Conservation (phyloP, 2,329 filamentous ascomycete genomes). For the Cladosporium cucumerinum region DNA sequence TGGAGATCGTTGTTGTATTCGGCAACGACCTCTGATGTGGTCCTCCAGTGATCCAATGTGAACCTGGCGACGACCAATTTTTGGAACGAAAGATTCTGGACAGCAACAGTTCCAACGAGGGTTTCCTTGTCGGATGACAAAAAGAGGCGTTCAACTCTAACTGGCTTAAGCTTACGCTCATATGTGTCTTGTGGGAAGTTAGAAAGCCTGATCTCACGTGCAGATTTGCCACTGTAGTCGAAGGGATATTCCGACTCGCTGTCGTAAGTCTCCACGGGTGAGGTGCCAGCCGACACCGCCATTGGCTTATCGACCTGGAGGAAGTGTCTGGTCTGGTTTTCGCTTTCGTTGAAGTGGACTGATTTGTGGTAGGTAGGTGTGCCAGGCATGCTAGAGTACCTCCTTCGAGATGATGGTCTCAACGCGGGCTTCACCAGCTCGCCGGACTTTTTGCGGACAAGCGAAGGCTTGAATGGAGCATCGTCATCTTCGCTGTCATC, state of each 20-base stretch:
- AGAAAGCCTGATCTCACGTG: constrained; percentile 82
- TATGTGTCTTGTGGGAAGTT: constrained; percentile 74
- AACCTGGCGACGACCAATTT: constrained; percentile 90
- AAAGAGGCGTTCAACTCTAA: constrained; percentile 82
- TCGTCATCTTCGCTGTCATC: constrained; percentile 55
- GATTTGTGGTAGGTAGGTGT: constrained; percentile 94
- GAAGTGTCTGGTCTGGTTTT: constrained; percentile 95
- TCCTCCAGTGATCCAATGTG: constrained; percentile 98
- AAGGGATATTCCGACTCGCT: constrained; percentile 91
- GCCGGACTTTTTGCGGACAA: constrained; percentile 97
- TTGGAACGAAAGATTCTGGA: constrained; percentile 84
- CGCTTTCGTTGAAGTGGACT: constrained; percentile 96
- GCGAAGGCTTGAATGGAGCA: constrained; percentile 65
- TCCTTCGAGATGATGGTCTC: constrained; percentile 70
- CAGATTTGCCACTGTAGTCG: constrained; percentile 56
- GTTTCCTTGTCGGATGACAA: constrained; percentile 84
- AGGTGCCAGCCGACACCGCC: constrained; percentile 93
- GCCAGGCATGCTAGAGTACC: constrained; percentile 94
- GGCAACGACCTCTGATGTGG: constrained; percentile 88
- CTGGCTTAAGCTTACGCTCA: constrained; percentile 61
- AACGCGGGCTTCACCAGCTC: constrained; percentile 92
- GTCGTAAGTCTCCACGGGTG: constrained; percentile 83
- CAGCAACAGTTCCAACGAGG: constrained; percentile 76
- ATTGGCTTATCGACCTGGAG: constrained; percentile 88
- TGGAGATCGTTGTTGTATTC: constrained; percentile 80